Base-by-base conservation (phyloP, 1,139 yeast genomes). In the Pichia inconspicua region DNA sequence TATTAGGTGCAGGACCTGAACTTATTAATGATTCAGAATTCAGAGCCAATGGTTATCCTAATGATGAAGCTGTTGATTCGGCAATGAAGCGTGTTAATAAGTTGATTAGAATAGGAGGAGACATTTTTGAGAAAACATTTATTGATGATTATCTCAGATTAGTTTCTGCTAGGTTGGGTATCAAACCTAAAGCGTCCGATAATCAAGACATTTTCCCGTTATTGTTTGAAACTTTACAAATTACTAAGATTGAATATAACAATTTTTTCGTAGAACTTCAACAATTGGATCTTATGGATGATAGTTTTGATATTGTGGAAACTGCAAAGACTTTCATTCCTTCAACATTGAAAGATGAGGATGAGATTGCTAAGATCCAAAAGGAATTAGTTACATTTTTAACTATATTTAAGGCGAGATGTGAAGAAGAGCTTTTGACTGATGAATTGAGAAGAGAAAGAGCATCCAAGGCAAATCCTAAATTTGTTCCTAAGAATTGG, bases 401-500 rank as follows among this genome's bases (percentile, higher is more conserved):
- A 31, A 62, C 58, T 1, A 58, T 58, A 1, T 77, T 70, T 63
- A 66, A 66, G 32, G 62, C 64, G 5, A 65, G 81, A 44, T 55
- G 78, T 46, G 62, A 64, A 55, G 57, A 58, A 17, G 69, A 73
- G 58, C 58, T 70, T 3, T 60, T 67, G 28, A 55, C 66, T 0
- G 68, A 68, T 37, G 66, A 66, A 17, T 61, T 57, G 5, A 70
- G 85, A 39, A 57, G 57, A 5, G 56, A 54, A 4, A 58, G 71
- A 10, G 77, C 88, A 50, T 59, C 67, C 14, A 48, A 56, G 2
- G 72, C 68, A 47, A 92, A 92, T 60, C 98, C 98, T 3, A 61
- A 77, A 38, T 90, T 92, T 60, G 73, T 86, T 15, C 95, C 96
- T 15, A 74, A 92, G 52, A 85, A 82, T 55, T 88, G 96, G 92